A percentile compares a stretch with the other conserved stretches of the same genome.
These are phyloP conservation scores for Sarocladiaceae sp. DNA, from an alignment of 2,329 filamentous ascomycete genomes.

Conservation along the genomic window DNA sequence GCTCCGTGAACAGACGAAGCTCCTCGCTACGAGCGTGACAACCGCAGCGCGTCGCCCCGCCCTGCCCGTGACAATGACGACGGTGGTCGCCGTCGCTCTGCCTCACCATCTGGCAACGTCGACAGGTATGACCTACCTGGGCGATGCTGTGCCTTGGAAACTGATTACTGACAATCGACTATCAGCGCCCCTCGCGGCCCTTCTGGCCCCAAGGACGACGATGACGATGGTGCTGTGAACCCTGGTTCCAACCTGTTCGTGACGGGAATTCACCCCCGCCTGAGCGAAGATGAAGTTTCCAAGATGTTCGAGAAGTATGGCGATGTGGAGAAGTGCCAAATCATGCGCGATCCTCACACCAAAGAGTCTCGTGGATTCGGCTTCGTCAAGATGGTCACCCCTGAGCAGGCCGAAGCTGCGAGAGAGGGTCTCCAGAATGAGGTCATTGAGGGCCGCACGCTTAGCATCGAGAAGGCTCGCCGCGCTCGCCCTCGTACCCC, in stretches of 20 bases:
- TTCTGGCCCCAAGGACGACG: slow-evolving; percentile 43
- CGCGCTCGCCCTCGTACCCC: slow-evolving; percentile 91
- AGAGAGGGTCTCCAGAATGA: slow-evolving; percentile 95
- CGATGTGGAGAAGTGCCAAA: slow-evolving; percentile 98
- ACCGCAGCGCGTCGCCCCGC: slow-evolving; percentile 60
- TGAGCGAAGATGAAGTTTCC: slow-evolving; percentile 83
- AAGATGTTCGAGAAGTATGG: slow-evolving; percentile 98
- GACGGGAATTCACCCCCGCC: slow-evolving; percentile 90
- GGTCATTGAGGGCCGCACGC: slow-evolving; percentile 85
- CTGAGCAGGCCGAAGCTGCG: slow-evolving; percentile 91
- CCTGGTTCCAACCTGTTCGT: slow-evolving; percentile 98
- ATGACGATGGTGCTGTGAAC: slow-evolving; percentile 78
- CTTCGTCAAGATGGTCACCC: slow-evolving; percentile 97
- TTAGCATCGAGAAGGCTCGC: slow-evolving; percentile 98
- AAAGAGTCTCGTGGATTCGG: slow-evolving; percentile 98
- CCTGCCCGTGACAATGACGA: slow-evolving; percentile 54
- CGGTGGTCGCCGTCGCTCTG: slow-evolving; percentile 54
- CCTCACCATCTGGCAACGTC: slow-evolving; percentile 50
- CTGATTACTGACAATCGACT: background rate
- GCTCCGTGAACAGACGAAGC: slow-evolving; percentile 44
- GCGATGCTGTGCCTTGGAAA: background rate
- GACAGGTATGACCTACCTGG: too few species aligned
- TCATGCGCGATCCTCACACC: slow-evolving; percentile 97
- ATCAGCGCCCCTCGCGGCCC: slow-evolving; percentile 45
- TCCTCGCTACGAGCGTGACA: slow-evolving; percentile 60